Evolutionary conservation across 768 basidiomycete species (phyloP), one percentile per base, ranked within the genome.

Genomic region (Xerocomus brunneocitrinus): DNA sequence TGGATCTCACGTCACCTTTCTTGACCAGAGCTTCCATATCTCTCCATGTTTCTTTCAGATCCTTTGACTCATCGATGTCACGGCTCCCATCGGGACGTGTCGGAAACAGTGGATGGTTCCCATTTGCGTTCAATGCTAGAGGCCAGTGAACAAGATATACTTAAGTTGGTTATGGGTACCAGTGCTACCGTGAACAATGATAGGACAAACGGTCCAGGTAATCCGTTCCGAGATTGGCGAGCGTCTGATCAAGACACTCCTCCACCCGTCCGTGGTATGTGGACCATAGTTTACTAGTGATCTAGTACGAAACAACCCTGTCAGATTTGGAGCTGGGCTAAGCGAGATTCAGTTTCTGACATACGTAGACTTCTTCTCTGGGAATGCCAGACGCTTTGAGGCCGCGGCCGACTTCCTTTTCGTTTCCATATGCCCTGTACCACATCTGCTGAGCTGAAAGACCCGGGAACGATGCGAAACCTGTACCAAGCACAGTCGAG

Each of bases 121-220:
- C 86, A 25, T 81, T 80, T 10, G 82, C 79, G 62, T 87, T 87
- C 60, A 87, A 63, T 30, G 85, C 75, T n/a, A 91, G 71, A 1
- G 91, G 91, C 89, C 90, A 92, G 66, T 91, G 89, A 22, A 91
- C 67, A 27, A 89, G 77, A 62, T 85, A 87, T 52, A 88, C 79
- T 60, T 9, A 39, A 51, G 16, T n/a, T 3, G 5, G 22, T 8
- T 8, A 16, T 36, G 8, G 39, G 8, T 5, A 5, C 0, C 8
- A 42, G 32, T 0, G 62, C 32, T 2, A 47, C 16, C 22, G 39
- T 10, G 3, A 43, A 24, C n/a, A 25, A 19, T 6, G 19, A n/a
- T 14, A 31, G n/a, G 57, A 73, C 78, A 67, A 62, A 85, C 87
- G 74, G 55, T 95, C 92, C 25, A 95, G 79, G 70, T 94, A 94